Base-by-base conservation (phyloP, 2,329 filamentous ascomycete species). In the Thelonectria rubi region DNA sequence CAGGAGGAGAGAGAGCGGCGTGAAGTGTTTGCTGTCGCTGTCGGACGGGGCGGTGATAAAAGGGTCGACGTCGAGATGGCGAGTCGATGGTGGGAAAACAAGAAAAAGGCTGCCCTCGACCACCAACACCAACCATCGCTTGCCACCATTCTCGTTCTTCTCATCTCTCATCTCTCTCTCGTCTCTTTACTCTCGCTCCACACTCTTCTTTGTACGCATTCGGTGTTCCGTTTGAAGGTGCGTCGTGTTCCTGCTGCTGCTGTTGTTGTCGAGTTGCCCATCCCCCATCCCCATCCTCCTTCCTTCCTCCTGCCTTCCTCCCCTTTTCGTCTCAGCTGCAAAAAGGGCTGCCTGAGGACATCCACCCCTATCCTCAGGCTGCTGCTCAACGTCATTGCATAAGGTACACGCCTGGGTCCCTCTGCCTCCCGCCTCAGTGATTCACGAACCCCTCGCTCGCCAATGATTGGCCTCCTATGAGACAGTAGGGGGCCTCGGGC, bases 1-100 rank as follows among this genome's bases (percentile, higher is more conserved):
- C 24, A 24, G 24, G 24, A 7, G 24, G 51, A 60, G 48, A 59
- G 60, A 53, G 55, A 62, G 55, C 40, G 55, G 59, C 52, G 32
- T 55, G 48, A 42, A 34, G 26, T 55, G 42, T 32, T 49, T 37
- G 21, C 10, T 48, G 43, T n/a, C 24, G 32, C 3, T 10, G 42
- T 8, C 10, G 43, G 3, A 7, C n/a, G 20, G 21, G 32, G 15
- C 5, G 14, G 43, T 15, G 43, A 30, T 21, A 47, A 24, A 40
- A 32, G 14, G 26, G 32, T 26, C 14, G 21, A n/a, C n/a, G 32
- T 18, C 12, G 43, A 37, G 14, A 49, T 32, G 8, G 17, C n/a
- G 37, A 14, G 45, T n/a, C 10, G 40, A 21, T 40, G 18, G 7
- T 18, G 12, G 11, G 30, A 21, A 47, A 56, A 40, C 21, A 60